These are phyloP conservation scores for Stagonosporopsis tanaceti DNA, from an alignment of 2,329 filamentous ascomycete genomes.

Conservation along the genomic window DNA sequence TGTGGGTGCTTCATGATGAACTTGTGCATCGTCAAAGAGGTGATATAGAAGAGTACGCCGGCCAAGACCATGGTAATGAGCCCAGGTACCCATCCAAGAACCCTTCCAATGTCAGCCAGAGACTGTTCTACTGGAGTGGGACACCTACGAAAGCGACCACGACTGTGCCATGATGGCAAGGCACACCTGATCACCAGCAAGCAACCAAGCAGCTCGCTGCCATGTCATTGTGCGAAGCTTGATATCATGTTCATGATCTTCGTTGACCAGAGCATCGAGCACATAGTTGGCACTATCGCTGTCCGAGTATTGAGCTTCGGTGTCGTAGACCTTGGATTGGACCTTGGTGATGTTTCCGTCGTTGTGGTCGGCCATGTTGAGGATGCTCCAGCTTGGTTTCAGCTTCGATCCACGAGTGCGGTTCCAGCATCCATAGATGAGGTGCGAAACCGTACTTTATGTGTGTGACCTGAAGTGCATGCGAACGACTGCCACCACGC, in stretches of 20 bases:
- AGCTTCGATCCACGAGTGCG: neutral
- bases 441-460: neutral
- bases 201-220: constrained; percentile 78
- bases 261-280: constrained; percentile 25
- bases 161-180: constrained; percentile 93
- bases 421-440: neutral
- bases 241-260: constrained; percentile 60
- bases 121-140: too few relatives aligned
- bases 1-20: constrained; percentile 91
- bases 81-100: constrained; percentile 84
- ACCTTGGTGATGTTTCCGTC: constrained; percentile 5
- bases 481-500: neutral
- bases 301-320: constrained; percentile 24
- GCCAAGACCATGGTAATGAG: constrained; percentile 84
- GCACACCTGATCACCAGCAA: constrained; percentile 95
- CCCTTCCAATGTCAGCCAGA: constrained; percentile 32
- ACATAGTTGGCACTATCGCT: constrained; percentile 21
- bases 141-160: constrained; percentile 77
- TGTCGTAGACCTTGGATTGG: constrained; percentile 19
- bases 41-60: constrained; percentile 82
- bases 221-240: constrained; percentile 57
- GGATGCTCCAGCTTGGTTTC: neutral
- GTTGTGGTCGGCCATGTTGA: constrained; percentile 14
- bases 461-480: neutral
- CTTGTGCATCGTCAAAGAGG: constrained; percentile 69